A percentile compares a stretch with the other conserved stretches of the same genome.
Conservation (phyloP, 805 yeast species). For the Komagataella pseudopastoris region DNA sequence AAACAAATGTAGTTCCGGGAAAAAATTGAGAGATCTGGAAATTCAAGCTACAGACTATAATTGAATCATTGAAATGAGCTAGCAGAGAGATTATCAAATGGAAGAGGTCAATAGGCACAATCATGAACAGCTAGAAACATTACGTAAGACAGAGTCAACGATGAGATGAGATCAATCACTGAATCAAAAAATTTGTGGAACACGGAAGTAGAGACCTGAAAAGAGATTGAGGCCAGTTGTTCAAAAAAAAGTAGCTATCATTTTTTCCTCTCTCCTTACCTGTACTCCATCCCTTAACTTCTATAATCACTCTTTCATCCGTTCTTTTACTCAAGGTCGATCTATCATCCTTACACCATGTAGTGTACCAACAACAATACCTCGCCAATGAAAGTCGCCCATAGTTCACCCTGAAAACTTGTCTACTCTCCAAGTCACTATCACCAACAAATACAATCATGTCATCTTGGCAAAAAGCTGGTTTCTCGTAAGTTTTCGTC, state of each 20-base stretch:
- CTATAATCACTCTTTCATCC: no score
- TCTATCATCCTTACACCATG: background rate
- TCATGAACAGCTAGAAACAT: no score
- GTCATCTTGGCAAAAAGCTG: slow-evolving; percentile 57
- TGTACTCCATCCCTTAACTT: no score
- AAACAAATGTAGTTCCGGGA: background rate
- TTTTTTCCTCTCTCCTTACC: background rate
- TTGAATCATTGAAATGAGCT: background rate
- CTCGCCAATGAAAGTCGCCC: slow-evolving; percentile 1
- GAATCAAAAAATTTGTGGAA: no score
- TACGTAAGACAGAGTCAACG: no score
- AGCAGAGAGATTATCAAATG: no score
- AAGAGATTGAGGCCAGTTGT: no score
- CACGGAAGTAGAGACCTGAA: no score
- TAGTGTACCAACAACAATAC: background rate
- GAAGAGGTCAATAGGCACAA: no score
- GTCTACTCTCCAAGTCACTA: background rate
- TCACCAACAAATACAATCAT: slow-evolving; percentile 14
- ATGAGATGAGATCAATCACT: no score
- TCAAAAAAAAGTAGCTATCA: no score
- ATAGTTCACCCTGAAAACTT: background rate
- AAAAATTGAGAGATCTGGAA: background rate
- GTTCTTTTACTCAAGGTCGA: background rate
- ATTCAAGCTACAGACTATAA: background rate
- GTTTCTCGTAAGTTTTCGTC: slow-evolving; percentile 34